These are phyloP conservation scores for Apiospora kogelbergensis DNA, from an alignment of 2,329 filamentous ascomycete species.

Conservation along the genomic window DNA sequence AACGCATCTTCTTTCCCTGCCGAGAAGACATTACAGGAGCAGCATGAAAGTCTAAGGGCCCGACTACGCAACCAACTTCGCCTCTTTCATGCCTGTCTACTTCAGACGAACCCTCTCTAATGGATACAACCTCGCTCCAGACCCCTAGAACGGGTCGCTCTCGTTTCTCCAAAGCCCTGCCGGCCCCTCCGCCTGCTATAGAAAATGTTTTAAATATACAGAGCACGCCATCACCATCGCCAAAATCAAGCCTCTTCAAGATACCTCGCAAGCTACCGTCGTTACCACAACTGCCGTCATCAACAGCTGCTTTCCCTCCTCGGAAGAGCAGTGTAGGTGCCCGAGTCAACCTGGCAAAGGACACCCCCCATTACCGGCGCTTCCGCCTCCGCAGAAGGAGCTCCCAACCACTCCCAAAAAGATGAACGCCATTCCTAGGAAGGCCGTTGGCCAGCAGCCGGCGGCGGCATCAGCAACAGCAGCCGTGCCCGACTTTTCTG, in stretches of 20 bases:
- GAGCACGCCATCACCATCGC: background rate
- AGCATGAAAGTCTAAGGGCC: constrained; percentile 1
- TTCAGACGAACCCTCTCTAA: constrained; percentile 22
- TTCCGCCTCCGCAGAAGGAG: constrained; percentile 25
- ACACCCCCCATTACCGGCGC: constrained; percentile 32
- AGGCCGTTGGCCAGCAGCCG: constrained; percentile 29
- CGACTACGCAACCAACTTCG: constrained; percentile 8
- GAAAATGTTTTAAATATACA: constrained; percentile 15
- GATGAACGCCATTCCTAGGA: constrained; percentile 36
- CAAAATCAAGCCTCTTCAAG: constrained; percentile 20
- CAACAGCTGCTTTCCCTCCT: constrained; percentile 22
- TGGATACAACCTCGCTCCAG: constrained; percentile 24
- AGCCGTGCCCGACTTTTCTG: constrained; percentile 8
- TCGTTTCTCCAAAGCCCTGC: constrained; percentile 60
- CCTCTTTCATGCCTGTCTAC: constrained; percentile 3
- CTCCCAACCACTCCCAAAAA: constrained; percentile 21
- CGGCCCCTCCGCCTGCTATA: constrained; percentile 43
- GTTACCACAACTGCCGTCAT: constrained; percentile 15
- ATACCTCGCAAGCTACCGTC: constrained; percentile 25
- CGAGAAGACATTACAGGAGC: background rate
- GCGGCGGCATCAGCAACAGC: background rate
- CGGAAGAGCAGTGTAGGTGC: constrained; percentile 27
- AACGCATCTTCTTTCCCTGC: background rate
- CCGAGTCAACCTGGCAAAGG: constrained; percentile 22
- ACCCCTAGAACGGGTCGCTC: constrained; percentile 44